Percentiles rank a stretch among this genome's conserved stretches.
These are phyloP conservation scores for Tylopilus cervinicoccineus DNA, from an alignment of 768 basidiomycete genomes.

Conservation along the genomic window DNA sequence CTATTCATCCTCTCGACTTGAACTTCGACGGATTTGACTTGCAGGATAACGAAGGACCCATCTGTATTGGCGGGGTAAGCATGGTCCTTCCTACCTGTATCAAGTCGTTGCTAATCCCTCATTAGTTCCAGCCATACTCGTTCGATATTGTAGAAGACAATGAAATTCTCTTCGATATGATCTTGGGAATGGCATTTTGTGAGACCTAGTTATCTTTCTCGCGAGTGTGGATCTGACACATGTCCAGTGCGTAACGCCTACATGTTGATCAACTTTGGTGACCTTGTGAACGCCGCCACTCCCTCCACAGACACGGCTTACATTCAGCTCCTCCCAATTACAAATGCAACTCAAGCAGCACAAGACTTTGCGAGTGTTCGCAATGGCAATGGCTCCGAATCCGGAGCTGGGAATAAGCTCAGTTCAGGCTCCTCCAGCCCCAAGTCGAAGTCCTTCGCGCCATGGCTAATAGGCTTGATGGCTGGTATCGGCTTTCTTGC, in stretches of 20 bases:
- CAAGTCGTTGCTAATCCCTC: neutral
- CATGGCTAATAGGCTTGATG: conserved; percentile 17
- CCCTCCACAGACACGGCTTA: conserved; percentile 43
- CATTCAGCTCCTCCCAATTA: conserved; percentile 59
- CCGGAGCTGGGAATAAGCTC: conserved; percentile 37
- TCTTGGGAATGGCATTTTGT: conserved; percentile 75
- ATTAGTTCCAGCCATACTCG: conserved; percentile 67
- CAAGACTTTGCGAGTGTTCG: conserved; percentile 15
- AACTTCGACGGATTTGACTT: conserved; percentile 26
- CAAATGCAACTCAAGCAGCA: conserved; percentile 40
- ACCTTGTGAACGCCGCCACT: conserved; percentile 46
- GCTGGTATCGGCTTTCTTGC: conserved; percentile 8
- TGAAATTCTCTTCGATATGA: conserved; percentile 46
- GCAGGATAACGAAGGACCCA: conserved; percentile 17
- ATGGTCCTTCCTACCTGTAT: neutral
- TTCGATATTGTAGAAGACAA: conserved; percentile 35
- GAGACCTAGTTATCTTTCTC: conserved; percentile 23
- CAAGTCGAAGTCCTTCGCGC: neutral
- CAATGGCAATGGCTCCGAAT: neutral
- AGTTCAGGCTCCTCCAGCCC: conserved; percentile 32
- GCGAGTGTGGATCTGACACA: neutral
- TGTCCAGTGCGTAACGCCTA: conserved; percentile 62
- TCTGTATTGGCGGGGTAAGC: conserved; percentile 46
- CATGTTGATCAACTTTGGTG: conserved; percentile 59
- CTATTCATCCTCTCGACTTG: conserved; percentile 66